Conservation (phyloP, 2,329 filamentous ascomycete genomes). For the Pseudopithomyces chartarum region DNA sequence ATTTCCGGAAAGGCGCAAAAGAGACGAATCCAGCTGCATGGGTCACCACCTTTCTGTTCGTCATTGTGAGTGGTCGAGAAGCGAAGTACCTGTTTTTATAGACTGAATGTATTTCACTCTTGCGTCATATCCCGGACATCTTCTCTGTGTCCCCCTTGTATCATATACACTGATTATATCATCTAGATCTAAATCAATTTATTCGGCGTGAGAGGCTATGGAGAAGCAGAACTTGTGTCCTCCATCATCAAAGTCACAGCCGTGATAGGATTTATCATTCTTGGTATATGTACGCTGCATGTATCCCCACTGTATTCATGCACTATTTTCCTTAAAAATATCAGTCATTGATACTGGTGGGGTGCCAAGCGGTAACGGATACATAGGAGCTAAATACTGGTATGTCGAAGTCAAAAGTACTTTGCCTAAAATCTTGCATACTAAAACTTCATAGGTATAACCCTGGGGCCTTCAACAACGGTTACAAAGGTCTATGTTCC, state of each 20-base stretch:
- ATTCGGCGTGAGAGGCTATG: constrained; percentile 83
- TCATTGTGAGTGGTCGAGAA: constrained; percentile 54
- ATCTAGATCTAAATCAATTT: constrained; percentile 68
- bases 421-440: neutral
- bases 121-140: no score
- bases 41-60: constrained; percentile 76
- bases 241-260: constrained; percentile 81
- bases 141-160: no score
- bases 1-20: constrained; percentile 69
- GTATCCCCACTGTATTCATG: neutral
- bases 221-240: constrained; percentile 85
- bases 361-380: constrained; percentile 58
- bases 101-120: no score
- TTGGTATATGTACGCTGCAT: constrained; percentile 73
- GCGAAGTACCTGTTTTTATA: no score
- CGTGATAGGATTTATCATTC: constrained; percentile 82
- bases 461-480: constrained; percentile 79
- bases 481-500: constrained; percentile 76
- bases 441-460: constrained; percentile 44
- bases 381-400: constrained; percentile 82
- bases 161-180: no score
- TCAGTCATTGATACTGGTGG: constrained; percentile 66
- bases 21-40: constrained; percentile 62
- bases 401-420: constrained; percentile 3
- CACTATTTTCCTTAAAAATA: no score